Conservation (phyloP, 768 basidiomycete species). For the Cyclocybe aegerita region DNA sequence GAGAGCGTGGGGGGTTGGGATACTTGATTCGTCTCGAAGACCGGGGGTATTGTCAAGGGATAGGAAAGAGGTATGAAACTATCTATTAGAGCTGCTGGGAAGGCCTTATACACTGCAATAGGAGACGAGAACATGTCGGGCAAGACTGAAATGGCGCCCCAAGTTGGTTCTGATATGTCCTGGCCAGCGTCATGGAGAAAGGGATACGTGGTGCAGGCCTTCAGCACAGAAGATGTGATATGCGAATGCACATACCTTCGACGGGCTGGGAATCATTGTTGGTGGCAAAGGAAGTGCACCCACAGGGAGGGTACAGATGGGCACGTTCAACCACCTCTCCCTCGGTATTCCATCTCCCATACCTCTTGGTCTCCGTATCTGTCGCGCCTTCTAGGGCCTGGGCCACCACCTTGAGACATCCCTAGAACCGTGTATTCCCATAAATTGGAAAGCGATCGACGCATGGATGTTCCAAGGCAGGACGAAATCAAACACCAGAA, state of each 20-base stretch:
- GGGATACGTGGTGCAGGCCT: too few relatives aligned
- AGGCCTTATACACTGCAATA: too few relatives aligned
- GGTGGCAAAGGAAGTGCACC: not conserved
- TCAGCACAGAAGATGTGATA: too few relatives aligned
- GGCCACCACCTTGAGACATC: slow-evolving; percentile 18
- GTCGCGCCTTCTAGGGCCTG: slow-evolving; percentile 30
- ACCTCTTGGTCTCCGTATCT: slow-evolving; percentile 45
- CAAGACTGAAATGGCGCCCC: slow-evolving; percentile 2
- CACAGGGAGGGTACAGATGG: not conserved
- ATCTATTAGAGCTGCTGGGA: too few relatives aligned
- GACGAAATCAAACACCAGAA: slow-evolving; percentile 71
- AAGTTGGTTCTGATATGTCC: not conserved
- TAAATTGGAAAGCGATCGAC: slow-evolving; percentile 41
- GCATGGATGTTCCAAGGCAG: slow-evolving; percentile 56
- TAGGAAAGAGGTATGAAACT: slow-evolving; percentile 2
- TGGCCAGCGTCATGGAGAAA: too few relatives aligned
- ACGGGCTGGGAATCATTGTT: too few relatives aligned
- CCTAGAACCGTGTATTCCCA: slow-evolving; percentile 48
- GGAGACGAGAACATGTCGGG: not conserved
- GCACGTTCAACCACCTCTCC: slow-evolving; percentile 16
- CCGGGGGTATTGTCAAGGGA: not conserved
- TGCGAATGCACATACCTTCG: not conserved
- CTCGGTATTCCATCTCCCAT: slow-evolving; percentile 57
- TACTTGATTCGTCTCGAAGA: too few relatives aligned
- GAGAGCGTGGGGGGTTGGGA: not conserved